Evolutionary conservation across 441 rosid genomes (phyloP).

Genomic region (Bruguiera hainesii): DNA sequence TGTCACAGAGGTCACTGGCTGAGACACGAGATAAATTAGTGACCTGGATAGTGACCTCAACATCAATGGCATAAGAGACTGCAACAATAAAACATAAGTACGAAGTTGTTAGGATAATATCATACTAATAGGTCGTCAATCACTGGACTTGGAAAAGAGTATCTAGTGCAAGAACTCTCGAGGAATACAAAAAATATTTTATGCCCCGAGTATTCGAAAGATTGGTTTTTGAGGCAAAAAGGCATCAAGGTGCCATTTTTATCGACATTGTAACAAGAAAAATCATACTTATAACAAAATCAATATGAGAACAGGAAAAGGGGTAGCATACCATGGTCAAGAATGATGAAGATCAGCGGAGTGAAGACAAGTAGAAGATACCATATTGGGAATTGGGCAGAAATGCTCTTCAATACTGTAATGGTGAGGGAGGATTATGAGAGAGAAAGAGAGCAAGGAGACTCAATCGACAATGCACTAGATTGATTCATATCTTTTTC

Average conservation of each 20-base stretch:
- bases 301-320: neutral
- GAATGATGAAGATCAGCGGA: slow-evolving; percentile 2
- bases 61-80: slow-evolving; percentile 39
- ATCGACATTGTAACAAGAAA: neutral
- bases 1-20: slow-evolving; percentile 38
- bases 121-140: neutral
- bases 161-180: no score
- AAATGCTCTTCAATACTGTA: neutral
- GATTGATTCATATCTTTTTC: neutral
- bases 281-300: neutral
- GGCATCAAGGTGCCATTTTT: no score
- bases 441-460: neutral
- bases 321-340: slow-evolving; percentile 17
- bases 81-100: neutral
- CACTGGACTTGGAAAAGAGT: neutral
- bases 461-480: neutral
- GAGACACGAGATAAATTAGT: slow-evolving; percentile 23
- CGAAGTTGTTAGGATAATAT: neutral
- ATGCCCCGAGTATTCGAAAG: no score
- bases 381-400: neutral
- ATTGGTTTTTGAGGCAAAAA: no score
- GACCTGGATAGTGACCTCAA: slow-evolving; percentile 28
- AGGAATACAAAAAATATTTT: no score
- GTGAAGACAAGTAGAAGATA: neutral
- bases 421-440: neutral